A percentile compares a stretch with the other conserved stretches of the same genome.
Evolutionary conservation across 352 stramenopile species (phyloP).

Genomic region (Pythium folliculosum): DNA sequence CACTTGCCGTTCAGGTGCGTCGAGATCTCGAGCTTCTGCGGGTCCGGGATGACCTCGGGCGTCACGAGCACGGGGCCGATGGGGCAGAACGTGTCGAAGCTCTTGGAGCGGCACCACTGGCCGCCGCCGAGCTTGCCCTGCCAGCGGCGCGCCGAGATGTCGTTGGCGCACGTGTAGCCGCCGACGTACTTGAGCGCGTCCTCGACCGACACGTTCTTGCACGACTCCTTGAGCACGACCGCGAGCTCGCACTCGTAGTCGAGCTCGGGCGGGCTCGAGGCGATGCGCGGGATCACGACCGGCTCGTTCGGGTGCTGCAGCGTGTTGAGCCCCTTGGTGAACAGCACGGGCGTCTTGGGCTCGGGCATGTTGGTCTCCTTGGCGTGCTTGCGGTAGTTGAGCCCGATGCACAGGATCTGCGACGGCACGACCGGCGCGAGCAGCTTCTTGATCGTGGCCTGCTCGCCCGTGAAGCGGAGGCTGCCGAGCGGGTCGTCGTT

Average conservation of each 20-base stretch:
- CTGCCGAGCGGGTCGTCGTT: slow-evolving; percentile 68
- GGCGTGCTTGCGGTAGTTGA: slow-evolving; percentile 91
- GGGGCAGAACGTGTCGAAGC: slow-evolving; percentile 91
- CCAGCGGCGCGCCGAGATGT: slow-evolving; percentile 89
- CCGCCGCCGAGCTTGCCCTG: slow-evolving; percentile 84
- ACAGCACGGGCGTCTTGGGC: slow-evolving; percentile 79
- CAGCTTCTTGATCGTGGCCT: slow-evolving; percentile 66
- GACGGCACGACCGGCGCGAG: slow-evolving; percentile 78
- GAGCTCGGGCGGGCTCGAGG: slow-evolving; percentile 65
- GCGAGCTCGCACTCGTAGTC: slow-evolving; percentile 93
- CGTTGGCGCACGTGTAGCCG: slow-evolving; percentile 88
- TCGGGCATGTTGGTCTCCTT: slow-evolving; percentile 87
- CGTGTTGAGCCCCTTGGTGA: slow-evolving; percentile 86
- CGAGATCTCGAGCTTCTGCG: slow-evolving; percentile 71
- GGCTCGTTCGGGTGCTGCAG: slow-evolving; percentile 76
- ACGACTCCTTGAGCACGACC: slow-evolving; percentile 80
- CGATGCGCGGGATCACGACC: slow-evolving; percentile 80
- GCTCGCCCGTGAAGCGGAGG: slow-evolving; percentile 61
- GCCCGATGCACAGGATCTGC: slow-evolving; percentile 85
- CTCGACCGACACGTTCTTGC: slow-evolving; percentile 81
- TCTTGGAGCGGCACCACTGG: slow-evolving; percentile 90
- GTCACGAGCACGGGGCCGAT: slow-evolving; percentile 87
- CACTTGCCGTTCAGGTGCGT: slow-evolving; percentile 82
- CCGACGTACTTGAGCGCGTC: slow-evolving; percentile 86
- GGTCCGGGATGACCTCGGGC: slow-evolving; percentile 68